Base-by-base conservation (phyloP, 306 rosid species). In the Lathyrus aphaca region DNA sequence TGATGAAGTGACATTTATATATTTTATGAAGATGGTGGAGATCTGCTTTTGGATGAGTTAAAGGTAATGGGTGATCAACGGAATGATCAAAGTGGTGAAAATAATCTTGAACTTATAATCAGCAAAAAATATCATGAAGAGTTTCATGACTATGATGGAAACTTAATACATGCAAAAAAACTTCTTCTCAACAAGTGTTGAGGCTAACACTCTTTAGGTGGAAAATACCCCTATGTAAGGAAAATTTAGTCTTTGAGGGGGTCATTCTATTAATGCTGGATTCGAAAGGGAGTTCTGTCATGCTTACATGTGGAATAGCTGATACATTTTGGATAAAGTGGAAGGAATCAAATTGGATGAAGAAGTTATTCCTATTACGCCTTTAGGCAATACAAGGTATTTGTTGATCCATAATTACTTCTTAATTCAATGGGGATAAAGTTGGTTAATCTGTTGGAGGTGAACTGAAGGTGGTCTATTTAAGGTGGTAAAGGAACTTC, bases 171-270 rank as follows among this genome's bases (percentile, higher is more conserved):
- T 6, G 29, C 6, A 8, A 49, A 50, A 53, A 25, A 27, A 17
- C 49, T 18, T 65, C 37, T 29, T 27, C 19, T 35, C 11, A n/a
- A 37, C 29, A 38, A 61, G 66, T 61, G 29, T 38, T 63, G 53
- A 59, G 27, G 65, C 45, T 59, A 37, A 43, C 58, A 27, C 27
- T 61, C 25, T 27, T 16, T 43, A 55, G 58, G 57, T 13, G 16
- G 68, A 6, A 12, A 57, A 75, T 59, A 67, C 62, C 68, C 23
- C n/a, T n/a, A n/a, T n/a, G 7, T 10, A 74, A 44, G 32, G 19
- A 66, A 53, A 66, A 45, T 16, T 45, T 56, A 66, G 58, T 57
- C 63, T 11, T 75, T 63, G 46, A 46, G 16, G 43, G 37, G 74
- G 54, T 11, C 68, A 46, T 64, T 67, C 44, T 58, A 58, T 58